Evolutionary conservation across 176 grass and related monocot species (phyloP).

Genomic region (Pharus latifolius): DNA sequence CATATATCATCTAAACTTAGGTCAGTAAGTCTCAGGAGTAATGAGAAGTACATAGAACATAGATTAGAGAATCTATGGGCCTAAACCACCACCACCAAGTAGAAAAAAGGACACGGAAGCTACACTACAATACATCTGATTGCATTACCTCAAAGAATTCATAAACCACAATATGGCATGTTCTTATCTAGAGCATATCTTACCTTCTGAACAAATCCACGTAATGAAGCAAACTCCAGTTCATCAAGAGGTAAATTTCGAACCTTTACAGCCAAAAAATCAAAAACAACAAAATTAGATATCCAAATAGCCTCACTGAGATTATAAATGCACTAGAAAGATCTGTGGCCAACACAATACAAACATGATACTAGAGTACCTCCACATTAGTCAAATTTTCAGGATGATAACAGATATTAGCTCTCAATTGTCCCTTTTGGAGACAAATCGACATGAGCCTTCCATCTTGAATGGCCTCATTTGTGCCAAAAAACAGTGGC

Average conservation of each 20-base stretch:
- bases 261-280: conserved; percentile 54
- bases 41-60: not conserved
- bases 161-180: not conserved
- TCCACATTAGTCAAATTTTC: conserved; percentile 75
- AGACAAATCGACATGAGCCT: conserved; percentile 72
- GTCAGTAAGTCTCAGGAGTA: not conserved
- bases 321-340: conserved; percentile 11
- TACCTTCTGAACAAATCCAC: conserved; percentile 96
- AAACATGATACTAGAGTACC: conserved; percentile 45
- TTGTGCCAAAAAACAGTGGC: conserved; percentile 58
- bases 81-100: no score
- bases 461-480: conserved; percentile 48
- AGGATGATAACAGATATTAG: conserved; percentile 87
- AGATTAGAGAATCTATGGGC: no score
- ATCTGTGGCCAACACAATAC: conserved; percentile 18
- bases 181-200: conserved; percentile 4
- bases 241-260: conserved; percentile 97
- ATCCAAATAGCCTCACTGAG: not conserved
- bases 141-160: not conserved
- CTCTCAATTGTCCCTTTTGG: conserved; percentile 92
- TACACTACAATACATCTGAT: not conserved
- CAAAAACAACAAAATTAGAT: conserved; percentile 14
- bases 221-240: conserved; percentile 90
- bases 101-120: no score
- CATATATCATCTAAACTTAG: not conserved